Evolutionary conservation across 768 basidiomycete genomes (phyloP).

Genomic region (Phylloporus arenicola): DNA sequence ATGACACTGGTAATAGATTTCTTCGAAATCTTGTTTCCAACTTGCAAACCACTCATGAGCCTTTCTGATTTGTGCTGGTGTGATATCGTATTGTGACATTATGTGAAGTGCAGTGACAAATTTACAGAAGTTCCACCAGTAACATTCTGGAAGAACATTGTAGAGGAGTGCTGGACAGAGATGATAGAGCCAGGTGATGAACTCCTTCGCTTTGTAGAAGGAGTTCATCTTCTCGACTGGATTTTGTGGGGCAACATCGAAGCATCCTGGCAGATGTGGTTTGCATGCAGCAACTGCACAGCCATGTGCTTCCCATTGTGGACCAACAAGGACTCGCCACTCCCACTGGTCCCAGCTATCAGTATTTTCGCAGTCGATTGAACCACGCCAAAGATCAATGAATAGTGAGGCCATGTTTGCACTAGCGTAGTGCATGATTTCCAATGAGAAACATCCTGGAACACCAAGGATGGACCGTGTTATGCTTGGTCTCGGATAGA

Average conservation of each 20-base stretch:
- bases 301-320: too few species aligned
- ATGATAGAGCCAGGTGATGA: too few species aligned
- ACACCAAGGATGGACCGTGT: constrained; percentile 20
- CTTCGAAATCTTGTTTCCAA: neutral
- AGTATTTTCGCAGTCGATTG: constrained; percentile 6
- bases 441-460: constrained; percentile 32
- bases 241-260: neutral
- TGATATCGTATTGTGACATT: neutral
- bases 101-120: neutral
- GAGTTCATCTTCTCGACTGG: constrained; percentile 1
- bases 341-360: constrained; percentile 27
- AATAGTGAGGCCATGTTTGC: constrained; percentile 21
- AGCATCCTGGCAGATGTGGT: constrained; percentile 13
- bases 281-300: constrained; percentile 19
- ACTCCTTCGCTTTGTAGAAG: too few species aligned
- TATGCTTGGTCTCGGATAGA: too few species aligned
- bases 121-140: neutral
- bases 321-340: too few species aligned
- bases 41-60: neutral
- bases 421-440: constrained; percentile 38
- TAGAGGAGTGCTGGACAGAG: too few species aligned
- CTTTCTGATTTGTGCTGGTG: neutral
- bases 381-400: too few species aligned
- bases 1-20: too few species aligned
- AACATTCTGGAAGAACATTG: too few species aligned